Evolutionary conservation across 192 early-diverging fungal genomes (phyloP).

Genomic region (Coemansia sp.): DNA sequence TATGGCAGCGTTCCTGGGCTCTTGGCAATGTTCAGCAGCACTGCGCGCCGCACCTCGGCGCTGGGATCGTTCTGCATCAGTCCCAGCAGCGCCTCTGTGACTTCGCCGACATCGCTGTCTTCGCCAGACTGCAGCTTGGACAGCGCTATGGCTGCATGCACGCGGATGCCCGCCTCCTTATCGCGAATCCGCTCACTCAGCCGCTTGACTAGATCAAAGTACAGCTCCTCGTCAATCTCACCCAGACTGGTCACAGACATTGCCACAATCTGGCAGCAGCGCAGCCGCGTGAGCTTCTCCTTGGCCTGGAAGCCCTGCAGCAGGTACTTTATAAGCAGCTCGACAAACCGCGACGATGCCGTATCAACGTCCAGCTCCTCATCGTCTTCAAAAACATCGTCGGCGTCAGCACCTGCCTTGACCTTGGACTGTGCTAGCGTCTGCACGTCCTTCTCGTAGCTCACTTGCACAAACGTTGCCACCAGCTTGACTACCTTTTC

Average conservation of each 20-base stretch:
- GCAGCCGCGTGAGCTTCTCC: conserved; percentile 71
- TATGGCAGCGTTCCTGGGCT: conserved; percentile 62
- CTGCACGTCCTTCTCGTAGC: conserved; percentile 60
- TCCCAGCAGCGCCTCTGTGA: conserved; percentile 63
- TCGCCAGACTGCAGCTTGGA: conserved; percentile 73
- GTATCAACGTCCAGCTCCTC: conserved; percentile 45
- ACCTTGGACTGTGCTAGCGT: conserved; percentile 23
- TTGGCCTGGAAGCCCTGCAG: conserved; percentile 78
- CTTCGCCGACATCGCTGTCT: conserved; percentile 59
- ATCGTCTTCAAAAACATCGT: conserved; percentile 40
- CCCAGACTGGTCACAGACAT: conserved; percentile 70
- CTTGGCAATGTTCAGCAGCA: conserved; percentile 73
- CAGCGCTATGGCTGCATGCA: conserved; percentile 75
- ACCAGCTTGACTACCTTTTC: conserved; percentile 76
- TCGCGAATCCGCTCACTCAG: conserved; percentile 75
- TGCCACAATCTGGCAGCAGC: conserved; percentile 76
- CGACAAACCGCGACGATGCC: conserved; percentile 69
- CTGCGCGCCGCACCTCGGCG: conserved; percentile 80
- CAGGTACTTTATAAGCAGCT: conserved; percentile 66
- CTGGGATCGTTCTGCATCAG: conserved; percentile 74
- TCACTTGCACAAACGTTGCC: conserved; percentile 71
- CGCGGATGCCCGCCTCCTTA: conserved; percentile 76
- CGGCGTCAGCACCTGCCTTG: conserved; percentile 11
- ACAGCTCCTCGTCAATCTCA: conserved; percentile 80
- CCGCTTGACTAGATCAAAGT: conserved; percentile 63